Conservation (phyloP, 768 basidiomycete species). For the Suillus subalutaceus region DNA sequence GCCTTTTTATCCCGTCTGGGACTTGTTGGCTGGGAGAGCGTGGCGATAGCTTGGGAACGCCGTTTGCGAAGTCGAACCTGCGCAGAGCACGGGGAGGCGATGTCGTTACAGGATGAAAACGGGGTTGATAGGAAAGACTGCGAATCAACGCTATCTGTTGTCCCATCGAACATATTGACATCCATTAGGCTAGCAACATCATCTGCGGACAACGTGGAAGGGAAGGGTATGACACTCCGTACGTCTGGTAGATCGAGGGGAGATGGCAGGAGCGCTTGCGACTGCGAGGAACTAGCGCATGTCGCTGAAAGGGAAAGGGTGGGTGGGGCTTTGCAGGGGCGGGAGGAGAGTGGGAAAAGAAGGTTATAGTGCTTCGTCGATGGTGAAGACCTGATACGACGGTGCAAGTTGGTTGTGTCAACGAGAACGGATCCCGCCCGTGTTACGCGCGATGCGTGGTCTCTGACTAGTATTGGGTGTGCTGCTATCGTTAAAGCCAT, state of each 20-base stretch:
- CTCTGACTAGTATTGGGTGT: constrained; percentile 8
- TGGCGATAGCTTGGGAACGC: constrained; percentile 35
- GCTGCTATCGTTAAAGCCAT: constrained; percentile 8
- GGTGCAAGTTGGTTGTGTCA: constrained; percentile 13
- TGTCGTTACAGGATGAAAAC: neutral
- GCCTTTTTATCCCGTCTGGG: constrained; percentile 9
- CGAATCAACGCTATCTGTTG: constrained; percentile 12
- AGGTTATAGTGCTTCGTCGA: constrained; percentile 15
- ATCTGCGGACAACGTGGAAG: constrained; percentile 29
- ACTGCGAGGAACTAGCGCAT: constrained; percentile 25
- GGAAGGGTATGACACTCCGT: constrained; percentile 40
- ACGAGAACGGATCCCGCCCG: constrained; percentile 4
- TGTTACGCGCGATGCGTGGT: constrained; percentile 11
- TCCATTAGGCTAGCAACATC: constrained; percentile 17
- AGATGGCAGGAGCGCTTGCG: constrained; percentile 9
- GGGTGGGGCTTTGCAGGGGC: constrained; percentile 37
- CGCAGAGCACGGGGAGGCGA: constrained; percentile 13
- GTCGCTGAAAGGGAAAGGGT: constrained; percentile 42
- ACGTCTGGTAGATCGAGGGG: constrained; percentile 32
- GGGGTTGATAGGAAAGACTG: constrained; percentile 10
- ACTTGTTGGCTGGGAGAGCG: constrained; percentile 24
- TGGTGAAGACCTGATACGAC: constrained; percentile 5
- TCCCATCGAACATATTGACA: constrained; percentile 33
- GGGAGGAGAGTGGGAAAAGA: constrained; percentile 23
- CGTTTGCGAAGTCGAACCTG: constrained; percentile 33